Evolutionary conservation across 306 rosid genomes (phyloP).

Genomic region (barrel medic (Medicago truncatula)): DNA sequence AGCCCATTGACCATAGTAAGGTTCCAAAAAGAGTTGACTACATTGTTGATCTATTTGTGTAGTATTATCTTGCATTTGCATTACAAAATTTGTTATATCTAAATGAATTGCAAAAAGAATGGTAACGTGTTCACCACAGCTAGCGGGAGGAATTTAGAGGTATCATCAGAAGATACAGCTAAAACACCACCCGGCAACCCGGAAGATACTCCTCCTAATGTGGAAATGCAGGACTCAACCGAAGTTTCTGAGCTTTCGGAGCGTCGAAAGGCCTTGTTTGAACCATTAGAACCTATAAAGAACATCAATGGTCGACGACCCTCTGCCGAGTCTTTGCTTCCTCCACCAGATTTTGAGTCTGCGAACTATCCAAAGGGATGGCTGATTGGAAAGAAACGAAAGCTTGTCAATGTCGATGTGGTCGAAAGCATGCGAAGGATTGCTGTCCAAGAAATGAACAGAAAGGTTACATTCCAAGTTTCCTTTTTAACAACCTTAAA

Average conservation of each 20-base stretch:
- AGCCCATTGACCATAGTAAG: neutral
- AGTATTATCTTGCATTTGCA: neutral
- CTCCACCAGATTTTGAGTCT: constrained; percentile 90
- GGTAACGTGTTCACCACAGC: constrained; percentile 79
- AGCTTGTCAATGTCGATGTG: constrained; percentile 94
- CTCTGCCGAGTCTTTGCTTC: constrained; percentile 83
- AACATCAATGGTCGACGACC: constrained; percentile 65
- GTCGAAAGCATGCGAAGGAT: constrained; percentile 97
- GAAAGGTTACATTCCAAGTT: constrained; percentile 67
- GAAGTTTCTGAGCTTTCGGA: constrained; percentile 58
- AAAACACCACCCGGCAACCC: constrained; percentile 55
- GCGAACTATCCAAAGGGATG: constrained; percentile 87
- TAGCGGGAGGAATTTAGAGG: constrained; percentile 77
- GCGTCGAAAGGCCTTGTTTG: constrained; percentile 76
- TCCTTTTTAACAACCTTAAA: neutral
- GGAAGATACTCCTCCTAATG: constrained; percentile 53
- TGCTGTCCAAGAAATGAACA: constrained; percentile 95
- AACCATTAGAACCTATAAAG: constrained; percentile 74
- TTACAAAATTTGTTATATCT: constrained; percentile 39
- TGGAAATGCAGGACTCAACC: constrained; percentile 54
- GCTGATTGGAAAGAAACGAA: constrained; percentile 90
- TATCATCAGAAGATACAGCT: constrained; percentile 61
- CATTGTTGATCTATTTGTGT: neutral
- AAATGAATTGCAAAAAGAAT: constrained; percentile 66
- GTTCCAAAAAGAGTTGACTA: neutral